Percentiles rank a stretch among this genome's conserved stretches.
Conservation (phyloP, 129 eudicot genomes). For the Saussurea involucrata region DNA sequence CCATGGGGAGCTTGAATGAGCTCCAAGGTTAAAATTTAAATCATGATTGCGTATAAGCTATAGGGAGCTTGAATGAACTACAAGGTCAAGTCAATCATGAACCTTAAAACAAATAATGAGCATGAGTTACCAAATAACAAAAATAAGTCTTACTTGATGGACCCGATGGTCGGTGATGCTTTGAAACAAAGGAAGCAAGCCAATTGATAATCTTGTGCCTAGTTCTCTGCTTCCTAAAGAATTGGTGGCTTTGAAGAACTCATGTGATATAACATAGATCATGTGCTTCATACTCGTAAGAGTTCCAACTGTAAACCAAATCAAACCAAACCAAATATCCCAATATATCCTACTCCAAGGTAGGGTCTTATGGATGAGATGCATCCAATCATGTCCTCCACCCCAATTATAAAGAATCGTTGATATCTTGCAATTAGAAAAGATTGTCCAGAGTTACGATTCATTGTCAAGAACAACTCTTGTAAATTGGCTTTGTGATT, state of each 20-base stretch:
- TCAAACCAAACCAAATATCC: conserved; percentile 19
- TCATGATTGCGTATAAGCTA: neutral
- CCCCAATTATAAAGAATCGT: neutral
- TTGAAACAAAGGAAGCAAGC: conserved; percentile 28
- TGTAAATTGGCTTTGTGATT: neutral
- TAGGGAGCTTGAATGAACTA: neutral
- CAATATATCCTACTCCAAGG: neutral
- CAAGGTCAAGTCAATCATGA: neutral
- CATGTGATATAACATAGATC: conserved; percentile 34
- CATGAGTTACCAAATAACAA: neutral
- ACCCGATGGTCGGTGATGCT: conserved; percentile 1
- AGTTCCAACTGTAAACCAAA: conserved; percentile 42
- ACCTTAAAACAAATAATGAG: neutral
- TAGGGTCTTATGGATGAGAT: neutral
- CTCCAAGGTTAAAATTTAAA: neutral
- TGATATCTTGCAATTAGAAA: neutral
- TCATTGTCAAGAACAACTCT: neutral
- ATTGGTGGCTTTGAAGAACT: conserved; percentile 12
- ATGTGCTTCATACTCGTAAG: conserved; percentile 45
- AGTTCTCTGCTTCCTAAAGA: conserved; percentile 28
- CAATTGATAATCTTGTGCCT: conserved; percentile 35
- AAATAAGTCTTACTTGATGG: conserved; percentile 21
- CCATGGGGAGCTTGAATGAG: neutral
- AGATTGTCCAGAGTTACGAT: neutral
- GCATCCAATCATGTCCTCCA: neutral